Evolutionary conservation across 225 moss, liverwort and hornwort species (phyloP), one percentile per base, ranked within the genome.

Genomic region (Pleurozium schreberi): DNA sequence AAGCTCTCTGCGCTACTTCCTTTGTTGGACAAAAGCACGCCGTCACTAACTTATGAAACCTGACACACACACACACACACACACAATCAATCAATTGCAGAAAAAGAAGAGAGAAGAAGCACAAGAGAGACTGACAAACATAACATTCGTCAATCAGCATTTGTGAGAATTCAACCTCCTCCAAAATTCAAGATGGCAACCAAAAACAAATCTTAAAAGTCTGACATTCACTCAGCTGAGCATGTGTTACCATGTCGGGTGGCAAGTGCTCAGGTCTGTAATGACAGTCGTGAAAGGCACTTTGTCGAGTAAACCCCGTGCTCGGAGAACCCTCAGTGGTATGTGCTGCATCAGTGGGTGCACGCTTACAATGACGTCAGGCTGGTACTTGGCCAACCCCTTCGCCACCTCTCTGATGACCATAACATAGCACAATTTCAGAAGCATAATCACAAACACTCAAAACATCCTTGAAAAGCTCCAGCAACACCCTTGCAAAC

Each of bases 321-420:
- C 94, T 92, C 97, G 91, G 63, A 99, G 85, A 87, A 99, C 96
- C 80, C 98, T 93, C 91, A 99, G 91, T n/a, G 98, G 98, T 73
- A 99, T 97, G 87, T 99, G 98, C 86, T 99, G 98, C 98, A 99
- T 99, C 87, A 99, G 93, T 57, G 98, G 98, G 91, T 99, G 98
- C 80, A 99, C 98, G 85, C 98, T 99, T 52, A 99, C 95, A 89
- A 99, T 97, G 23, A 99, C 96, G 91, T 99, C 97, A 61, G 98
- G 98, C 75, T 95, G 95, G 88, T 96, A 96, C 94, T 99, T 94
- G 55, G 94, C 92, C 75, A 99, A 92, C 63, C 98, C 97, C 92
- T 97, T 99, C 68, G 97, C 91, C 82, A 99, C 95, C 94, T 97
- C 96, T 89, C 98, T 98, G 93, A 92, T 19, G 86, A 57, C 84